Evolutionary conservation across 2,329 filamentous ascomycete species (phyloP).

Genomic region (Trichoderma sp.): DNA sequence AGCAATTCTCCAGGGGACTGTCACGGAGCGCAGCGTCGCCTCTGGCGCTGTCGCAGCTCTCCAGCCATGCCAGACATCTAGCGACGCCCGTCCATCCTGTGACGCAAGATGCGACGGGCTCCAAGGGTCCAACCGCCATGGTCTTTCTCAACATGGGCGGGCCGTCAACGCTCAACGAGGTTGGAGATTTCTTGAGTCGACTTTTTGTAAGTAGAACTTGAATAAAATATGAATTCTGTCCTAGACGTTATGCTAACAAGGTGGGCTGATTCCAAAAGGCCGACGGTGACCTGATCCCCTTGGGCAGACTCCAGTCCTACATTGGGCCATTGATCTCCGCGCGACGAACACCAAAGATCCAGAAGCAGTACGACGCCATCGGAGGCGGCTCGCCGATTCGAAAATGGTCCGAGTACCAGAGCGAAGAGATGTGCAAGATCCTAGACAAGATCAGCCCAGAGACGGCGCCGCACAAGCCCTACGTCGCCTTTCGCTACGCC

Average conservation of each 20-base stretch:
- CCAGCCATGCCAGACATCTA: conserved; percentile 40
- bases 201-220: conserved; percentile 70
- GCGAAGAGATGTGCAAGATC: conserved; percentile 93
- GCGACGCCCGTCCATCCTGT: conserved; percentile 67
- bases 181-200: conserved; percentile 84
- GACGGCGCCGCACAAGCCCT: conserved; percentile 94
- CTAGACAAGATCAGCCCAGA: conserved; percentile 88
- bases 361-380: conserved; percentile 93
- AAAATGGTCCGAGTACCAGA: conserved; percentile 97
- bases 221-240: background rate
- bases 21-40: conserved; percentile 35
- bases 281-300: conserved; percentile 92
- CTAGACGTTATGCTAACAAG: background rate
- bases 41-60: conserved; percentile 38
- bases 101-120: conserved; percentile 71
- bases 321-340: conserved; percentile 84
- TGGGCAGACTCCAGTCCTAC: conserved; percentile 88
- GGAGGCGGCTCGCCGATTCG: conserved; percentile 97
- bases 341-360: conserved; percentile 90
- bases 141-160: conserved; percentile 99
- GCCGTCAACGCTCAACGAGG: conserved; percentile 83
- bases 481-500: conserved; percentile 96
- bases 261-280: conserved; percentile 56
- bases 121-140: conserved; percentile 89
- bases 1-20: conserved; percentile 38